Percentiles rank a stretch among this genome's conserved stretches.
These are phyloP conservation scores for Elasticomyces elasticus DNA, from an alignment of 495 filamentous ascomycete species.

Conservation along the genomic window DNA sequence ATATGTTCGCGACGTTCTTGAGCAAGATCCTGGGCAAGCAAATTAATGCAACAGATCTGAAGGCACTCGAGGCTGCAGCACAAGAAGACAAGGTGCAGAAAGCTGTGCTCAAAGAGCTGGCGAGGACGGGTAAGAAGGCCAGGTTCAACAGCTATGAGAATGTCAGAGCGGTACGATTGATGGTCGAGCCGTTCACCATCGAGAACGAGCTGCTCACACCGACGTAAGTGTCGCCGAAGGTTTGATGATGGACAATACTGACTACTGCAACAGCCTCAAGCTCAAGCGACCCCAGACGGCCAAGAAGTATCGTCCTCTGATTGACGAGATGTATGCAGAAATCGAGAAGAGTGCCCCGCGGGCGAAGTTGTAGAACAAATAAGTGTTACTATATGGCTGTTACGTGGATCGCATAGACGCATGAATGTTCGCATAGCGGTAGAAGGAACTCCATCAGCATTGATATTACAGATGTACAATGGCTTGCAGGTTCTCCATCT, in stretches of 20 bases:
- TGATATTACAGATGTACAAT: no score
- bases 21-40: constrained; percentile 59
- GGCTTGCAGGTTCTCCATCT: no score
- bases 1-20: constrained; percentile 68
- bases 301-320: constrained; percentile 59
- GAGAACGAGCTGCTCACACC: constrained; percentile 93
- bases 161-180: constrained; percentile 62
- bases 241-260: not conserved
- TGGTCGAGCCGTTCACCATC: constrained; percentile 83
- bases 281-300: constrained; percentile 85
- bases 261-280: constrained; percentile 56
- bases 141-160: constrained; percentile 86
- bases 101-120: constrained; percentile 69
- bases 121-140: constrained; percentile 67
- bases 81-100: constrained; percentile 58
- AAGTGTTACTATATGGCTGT: no score
- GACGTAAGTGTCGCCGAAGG: constrained; percentile 57
- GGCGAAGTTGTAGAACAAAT: constrained; percentile 41
- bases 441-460: no score
- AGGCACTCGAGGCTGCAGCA: constrained; percentile 55
- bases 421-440: no score
- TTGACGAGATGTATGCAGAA: constrained; percentile 78
- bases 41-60: constrained; percentile 51
- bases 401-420: no score
- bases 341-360: constrained; percentile 30